These are phyloP conservation scores for Eucalyptus pumila DNA, from an alignment of 345 rosid species.

Conservation along the genomic window DNA sequence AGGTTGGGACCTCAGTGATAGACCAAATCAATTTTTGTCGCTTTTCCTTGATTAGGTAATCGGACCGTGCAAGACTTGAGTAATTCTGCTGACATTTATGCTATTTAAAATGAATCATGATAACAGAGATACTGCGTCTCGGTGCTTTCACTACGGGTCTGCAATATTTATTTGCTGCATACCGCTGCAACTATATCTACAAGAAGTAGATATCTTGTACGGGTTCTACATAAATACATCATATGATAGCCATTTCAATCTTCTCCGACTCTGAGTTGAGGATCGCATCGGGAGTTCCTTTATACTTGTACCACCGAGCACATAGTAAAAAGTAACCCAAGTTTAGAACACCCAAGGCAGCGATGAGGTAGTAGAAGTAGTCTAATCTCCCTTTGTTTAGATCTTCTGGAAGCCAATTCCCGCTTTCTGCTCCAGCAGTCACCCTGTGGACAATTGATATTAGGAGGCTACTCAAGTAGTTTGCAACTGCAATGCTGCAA, in stretches of 20 bases:
- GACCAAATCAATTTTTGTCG: background rate
- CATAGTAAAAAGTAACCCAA: slow-evolving; percentile 20
- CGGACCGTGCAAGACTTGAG: background rate
- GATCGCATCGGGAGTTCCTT: too few species aligned
- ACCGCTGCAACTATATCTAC: background rate
- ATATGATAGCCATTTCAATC: background rate
- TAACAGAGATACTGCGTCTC: background rate
- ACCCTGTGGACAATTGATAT: slow-evolving; percentile 22
- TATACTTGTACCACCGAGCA: background rate
- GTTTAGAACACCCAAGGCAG: slow-evolving; percentile 13
- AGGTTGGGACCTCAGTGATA: background rate
- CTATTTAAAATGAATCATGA: background rate
- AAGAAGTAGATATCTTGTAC: background rate
- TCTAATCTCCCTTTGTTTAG: slow-evolving; percentile 40
- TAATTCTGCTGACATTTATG: background rate
- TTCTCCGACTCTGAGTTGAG: too few species aligned
- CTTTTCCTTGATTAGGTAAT: background rate
- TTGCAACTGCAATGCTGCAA: slow-evolving; percentile 23
- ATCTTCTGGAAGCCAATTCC: slow-evolving; percentile 40
- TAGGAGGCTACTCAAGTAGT: slow-evolving; percentile 23
- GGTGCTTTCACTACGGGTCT: background rate
- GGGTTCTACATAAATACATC: background rate
- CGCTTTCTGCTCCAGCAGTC: slow-evolving; percentile 4
- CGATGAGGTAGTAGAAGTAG: slow-evolving; percentile 28
- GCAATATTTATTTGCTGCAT: background rate